Evolutionary conservation across 768 basidiomycete species (phyloP), one percentile per base, ranked within the genome.

Genomic region (Naganishia vaughanmartiniae): DNA sequence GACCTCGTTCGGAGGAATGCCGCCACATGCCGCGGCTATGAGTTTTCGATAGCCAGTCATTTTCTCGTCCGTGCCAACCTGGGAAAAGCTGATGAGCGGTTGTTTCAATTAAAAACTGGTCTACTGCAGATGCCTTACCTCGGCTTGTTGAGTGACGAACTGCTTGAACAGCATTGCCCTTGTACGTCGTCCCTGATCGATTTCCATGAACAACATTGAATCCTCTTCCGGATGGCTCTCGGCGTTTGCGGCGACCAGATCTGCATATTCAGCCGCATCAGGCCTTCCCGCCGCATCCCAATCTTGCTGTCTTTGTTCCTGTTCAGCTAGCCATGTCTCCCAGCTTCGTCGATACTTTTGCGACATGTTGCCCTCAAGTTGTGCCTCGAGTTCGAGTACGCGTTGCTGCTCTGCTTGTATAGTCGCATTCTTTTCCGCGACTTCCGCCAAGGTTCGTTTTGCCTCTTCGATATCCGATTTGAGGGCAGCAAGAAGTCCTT

Each of bases 291-390:
- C 85, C 0, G 87, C 85, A 1, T 84, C 86, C 73, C 91, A 87
- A 1, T 81, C 80, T 71, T 84, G 86, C 82, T 95, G 92, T 31
- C 93, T 85, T 39, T 83, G 83, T 77, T 91, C 89, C 82, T 97
- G 91, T 69, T 90, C 89, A 74, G 88, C 88, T 26, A 90, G 82
- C 93, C 95, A 98, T 75, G 90, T 91, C 79, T 95, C 92, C 89
- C 90, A 97, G 2, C 93, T 95, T 30, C 89, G 77, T 60, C 90
- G 86, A 82, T 92, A 92, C 73, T 90, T 84, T 75, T 86, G 86
- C 24, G 89, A 90, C 88, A 96, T 91, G 81, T 90, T 92, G 9
- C 83, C 83, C 31, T 85, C 82, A 34, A 97, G 82, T 71, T 87
- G 88, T 21, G 80, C 81, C 80, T 92, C 89, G 67, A 93, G 81